phyloP scores from a whole-genome alignment of 176 grass and related monocot species.

The Cocos nucifera region DNA sequence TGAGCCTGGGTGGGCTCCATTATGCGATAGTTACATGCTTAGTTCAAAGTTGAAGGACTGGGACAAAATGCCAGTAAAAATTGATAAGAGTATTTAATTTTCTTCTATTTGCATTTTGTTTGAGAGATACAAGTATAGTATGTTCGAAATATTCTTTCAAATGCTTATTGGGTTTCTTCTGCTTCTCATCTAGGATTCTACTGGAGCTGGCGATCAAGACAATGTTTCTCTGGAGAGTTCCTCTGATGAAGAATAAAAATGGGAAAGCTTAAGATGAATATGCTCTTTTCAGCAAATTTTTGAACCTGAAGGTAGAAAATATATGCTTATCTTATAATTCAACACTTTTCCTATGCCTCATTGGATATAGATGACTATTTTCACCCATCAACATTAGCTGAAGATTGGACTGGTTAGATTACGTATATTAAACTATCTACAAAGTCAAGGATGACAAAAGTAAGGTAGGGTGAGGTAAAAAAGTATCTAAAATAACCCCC shows the following conservation, averaged over 20 bases:
- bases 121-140: not conserved
- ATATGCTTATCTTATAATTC: too few relatives aligned
- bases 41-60: slow-evolving; percentile 77
- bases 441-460: too few relatives aligned
- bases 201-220: slow-evolving; percentile 2
- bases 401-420: too few relatives aligned
- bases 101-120: slow-evolving; percentile 2
- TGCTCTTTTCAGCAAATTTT: too few relatives aligned
- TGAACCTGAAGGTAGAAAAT: too few relatives aligned
- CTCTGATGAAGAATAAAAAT: slow-evolving; percentile 48
- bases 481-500: too few relatives aligned
- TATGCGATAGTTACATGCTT: slow-evolving; percentile 66
- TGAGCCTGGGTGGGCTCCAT: slow-evolving; percentile 58
- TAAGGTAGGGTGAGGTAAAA: too few relatives aligned
- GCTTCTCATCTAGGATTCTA: slow-evolving; percentile 29
- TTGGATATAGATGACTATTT: too few relatives aligned
- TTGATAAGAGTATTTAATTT: not conserved
- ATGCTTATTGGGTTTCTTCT: not conserved
- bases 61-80: slow-evolving; percentile 61
- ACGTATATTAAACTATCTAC: too few relatives aligned
- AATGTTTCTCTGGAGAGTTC: slow-evolving; percentile 28
- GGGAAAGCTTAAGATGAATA: too few relatives aligned
- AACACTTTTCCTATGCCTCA: too few relatives aligned
- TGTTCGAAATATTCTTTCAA: not conserved
- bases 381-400: too few relatives aligned